Conservation (phyloP, 495 filamentous ascomycete species). For the Neurospora intermedia region DNA sequence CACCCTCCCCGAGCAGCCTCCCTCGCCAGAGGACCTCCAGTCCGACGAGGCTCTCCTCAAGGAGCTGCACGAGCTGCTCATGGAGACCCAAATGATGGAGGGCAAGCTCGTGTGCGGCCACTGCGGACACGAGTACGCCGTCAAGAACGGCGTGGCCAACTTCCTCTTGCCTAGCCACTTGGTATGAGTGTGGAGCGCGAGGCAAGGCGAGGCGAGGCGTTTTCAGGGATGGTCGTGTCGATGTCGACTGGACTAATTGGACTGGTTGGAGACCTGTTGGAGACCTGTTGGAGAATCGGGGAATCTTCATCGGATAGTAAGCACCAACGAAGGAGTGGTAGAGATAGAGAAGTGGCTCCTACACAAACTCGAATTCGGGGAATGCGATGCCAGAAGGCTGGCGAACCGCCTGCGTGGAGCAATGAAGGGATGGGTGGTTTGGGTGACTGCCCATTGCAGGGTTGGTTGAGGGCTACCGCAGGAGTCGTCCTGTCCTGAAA, state of each 20-base stretch:
- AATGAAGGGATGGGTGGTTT: neutral
- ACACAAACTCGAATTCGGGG: neutral
- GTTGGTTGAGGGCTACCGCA: neutral
- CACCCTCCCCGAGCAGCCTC: constrained; percentile 50
- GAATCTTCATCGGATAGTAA: neutral
- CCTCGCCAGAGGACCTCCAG: constrained; percentile 48
- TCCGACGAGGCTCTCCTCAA: constrained; percentile 53
- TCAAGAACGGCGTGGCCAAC: constrained; percentile 92
- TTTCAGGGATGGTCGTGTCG: neutral
- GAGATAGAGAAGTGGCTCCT: neutral
- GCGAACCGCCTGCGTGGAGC: neutral
- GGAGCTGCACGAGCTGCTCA: constrained; percentile 69
- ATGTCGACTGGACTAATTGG: too few relatives aligned
- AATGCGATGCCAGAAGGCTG: neutral
- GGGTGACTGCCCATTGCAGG: neutral
- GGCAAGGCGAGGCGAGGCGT: neutral
- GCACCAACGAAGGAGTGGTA: neutral
- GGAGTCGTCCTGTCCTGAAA: neutral
- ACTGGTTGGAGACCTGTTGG: too few relatives aligned
- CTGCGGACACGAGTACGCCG: constrained; percentile 85
- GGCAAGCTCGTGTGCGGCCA: constrained; percentile 84
- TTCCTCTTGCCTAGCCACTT: constrained; percentile 90
- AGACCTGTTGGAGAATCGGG: too few relatives aligned
- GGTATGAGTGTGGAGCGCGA: constrained; percentile 35
- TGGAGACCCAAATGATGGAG: constrained; percentile 82